Evolutionary conservation across 192 early-diverging fungal species (phyloP).

Genomic region (Coemansia reversa): DNA sequence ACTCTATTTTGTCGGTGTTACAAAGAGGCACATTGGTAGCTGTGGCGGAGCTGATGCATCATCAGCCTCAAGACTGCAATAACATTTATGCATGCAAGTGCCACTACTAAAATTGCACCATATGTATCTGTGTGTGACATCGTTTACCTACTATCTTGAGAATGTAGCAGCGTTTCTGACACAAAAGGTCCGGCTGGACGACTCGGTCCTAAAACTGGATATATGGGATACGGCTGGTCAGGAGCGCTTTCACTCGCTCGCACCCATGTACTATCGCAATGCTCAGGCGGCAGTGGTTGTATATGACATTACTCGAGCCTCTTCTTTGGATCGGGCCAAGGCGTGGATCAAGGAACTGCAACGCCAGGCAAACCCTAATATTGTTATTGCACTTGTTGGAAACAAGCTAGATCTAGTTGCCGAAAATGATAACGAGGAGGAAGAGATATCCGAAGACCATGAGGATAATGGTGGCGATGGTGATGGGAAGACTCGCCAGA

Average conservation of each 20-base stretch:
- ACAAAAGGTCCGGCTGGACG: constrained; percentile 90
- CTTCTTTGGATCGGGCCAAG: constrained; percentile 90
- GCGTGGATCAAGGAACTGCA: constrained; percentile 97
- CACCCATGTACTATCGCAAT: constrained; percentile 97
- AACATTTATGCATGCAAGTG: neutral
- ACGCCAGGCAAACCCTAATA: constrained; percentile 91
- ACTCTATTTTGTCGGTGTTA: neutral
- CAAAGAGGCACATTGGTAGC: neutral
- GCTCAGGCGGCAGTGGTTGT: constrained; percentile 97
- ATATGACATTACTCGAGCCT: constrained; percentile 86
- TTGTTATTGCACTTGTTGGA: constrained; percentile 94
- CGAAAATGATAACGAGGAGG: constrained; percentile 29
- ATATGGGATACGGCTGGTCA: constrained; percentile 97
- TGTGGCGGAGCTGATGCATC: constrained; percentile 1
- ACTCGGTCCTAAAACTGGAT: constrained; percentile 78
- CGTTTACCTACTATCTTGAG: constrained; percentile 1
- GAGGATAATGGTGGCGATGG: constrained; percentile 9
- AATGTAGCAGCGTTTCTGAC: constrained; percentile 77
- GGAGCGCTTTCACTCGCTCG: constrained; percentile 94
- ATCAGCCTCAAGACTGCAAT: neutral
- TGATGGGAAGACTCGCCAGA: constrained; percentile 55
- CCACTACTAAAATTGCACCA: neutral
- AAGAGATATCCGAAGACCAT: constrained; percentile 2
- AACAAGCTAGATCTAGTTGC: constrained; percentile 88
- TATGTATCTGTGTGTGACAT: neutral